Conservation (phyloP, 2,329 filamentous ascomycete species). For the Xylariaceae sp. region DNA sequence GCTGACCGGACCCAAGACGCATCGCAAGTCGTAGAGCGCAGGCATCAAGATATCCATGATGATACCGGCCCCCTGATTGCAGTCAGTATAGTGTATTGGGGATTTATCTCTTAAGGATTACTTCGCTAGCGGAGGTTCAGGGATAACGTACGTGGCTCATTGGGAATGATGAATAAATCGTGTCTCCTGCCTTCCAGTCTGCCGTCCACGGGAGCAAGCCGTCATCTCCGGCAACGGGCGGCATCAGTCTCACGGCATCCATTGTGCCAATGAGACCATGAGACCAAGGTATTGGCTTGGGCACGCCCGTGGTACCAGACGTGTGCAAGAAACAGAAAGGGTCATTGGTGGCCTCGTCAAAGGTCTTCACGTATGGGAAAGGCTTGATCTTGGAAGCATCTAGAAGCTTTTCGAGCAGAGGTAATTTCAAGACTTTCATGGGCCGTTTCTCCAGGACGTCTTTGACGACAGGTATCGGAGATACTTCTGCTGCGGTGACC, state of each 20-base stretch:
- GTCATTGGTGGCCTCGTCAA: constrained; percentile 31
- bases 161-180: constrained; percentile 34
- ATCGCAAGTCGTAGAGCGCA: constrained; percentile 32
- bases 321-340: constrained; percentile 39
- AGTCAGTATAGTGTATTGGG: not conserved
- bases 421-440: constrained; percentile 28
- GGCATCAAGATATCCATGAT: constrained; percentile 40
- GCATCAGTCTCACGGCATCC: constrained; percentile 35
- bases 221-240: constrained; percentile 28
- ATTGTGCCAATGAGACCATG: constrained; percentile 32
- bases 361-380: constrained; percentile 32
- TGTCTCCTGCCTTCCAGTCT: constrained; percentile 27
- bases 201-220: constrained; percentile 28
- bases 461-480: constrained; percentile 4
- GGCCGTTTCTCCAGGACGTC: constrained; percentile 21
- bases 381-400: constrained; percentile 10
- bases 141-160: constrained; percentile 31
- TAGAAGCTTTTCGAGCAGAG: constrained; percentile 28
- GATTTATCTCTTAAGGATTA: not conserved
- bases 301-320: constrained; percentile 40
- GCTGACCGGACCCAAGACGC: constrained; percentile 33
- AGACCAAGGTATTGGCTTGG: constrained; percentile 37
- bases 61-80: constrained; percentile 35
- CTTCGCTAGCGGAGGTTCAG: not conserved
- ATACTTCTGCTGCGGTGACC: constrained; percentile 1